Evolutionary conservation across 1,284 basidiomycete species (phyloP), one percentile per base, ranked within the genome.

Genomic region (Amylostereum chailletii): DNA sequence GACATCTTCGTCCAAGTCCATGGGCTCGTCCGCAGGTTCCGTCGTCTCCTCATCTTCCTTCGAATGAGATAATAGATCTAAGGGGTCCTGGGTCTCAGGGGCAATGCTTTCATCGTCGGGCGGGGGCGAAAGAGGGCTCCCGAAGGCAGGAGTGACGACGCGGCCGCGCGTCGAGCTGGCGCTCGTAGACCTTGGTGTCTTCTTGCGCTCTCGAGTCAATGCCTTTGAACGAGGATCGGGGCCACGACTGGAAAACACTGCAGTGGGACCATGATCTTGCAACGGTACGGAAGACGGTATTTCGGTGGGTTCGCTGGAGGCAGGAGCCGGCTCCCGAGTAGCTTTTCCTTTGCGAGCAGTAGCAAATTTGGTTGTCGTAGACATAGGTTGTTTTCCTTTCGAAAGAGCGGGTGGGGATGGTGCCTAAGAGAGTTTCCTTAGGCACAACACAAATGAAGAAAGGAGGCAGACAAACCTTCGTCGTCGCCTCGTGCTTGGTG

Each of bases 21-120:
- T 61, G 8, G 64, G 56, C 29, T 76, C 65, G n/a, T 77, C 74
- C 2, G 70, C 72, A 5, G 65, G 67, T 42, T 76, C 75, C 3
- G 72, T 75, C 29, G 69, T 70, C 9, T 63, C 62, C 33, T 69
- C 63, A 4, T 62, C 59, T 9, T 45, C 53, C 9, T 50, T 33
- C 9, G 55, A 49, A 42, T 48, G 47, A 2, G 57, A 44, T 5
- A 54, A 48, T 11, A 49, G 30, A 48, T 49, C 42, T 8, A 47
- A 27, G 6, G 53, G 52, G 41, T 55, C 57, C n/a, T 50, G 46
- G 31, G 51, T 40, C 19, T 45, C 42, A 19, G 53, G 41, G 27
- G 32, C 59, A 34, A 55, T 57, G 6, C 51, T 55, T 3, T 58
- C 55, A n/a, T 55, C 57, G 26, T 42, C 31, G 32, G 41, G 48